Conservation (phyloP, 2,329 filamentous ascomycete genomes). For the Shiraia bambusicola region DNA sequence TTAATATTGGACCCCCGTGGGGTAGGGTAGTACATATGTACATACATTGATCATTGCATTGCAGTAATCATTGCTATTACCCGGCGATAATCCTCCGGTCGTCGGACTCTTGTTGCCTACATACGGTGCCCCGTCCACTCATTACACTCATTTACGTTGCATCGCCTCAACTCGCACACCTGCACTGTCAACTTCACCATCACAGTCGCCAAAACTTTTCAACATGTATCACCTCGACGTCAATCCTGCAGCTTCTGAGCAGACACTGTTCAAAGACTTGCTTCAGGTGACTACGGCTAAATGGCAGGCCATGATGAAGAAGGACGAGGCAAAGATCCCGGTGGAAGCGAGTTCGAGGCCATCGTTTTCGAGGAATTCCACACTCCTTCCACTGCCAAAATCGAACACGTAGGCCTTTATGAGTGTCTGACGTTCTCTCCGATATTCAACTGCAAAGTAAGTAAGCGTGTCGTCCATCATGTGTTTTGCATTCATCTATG, state of each 20-base stretch:
- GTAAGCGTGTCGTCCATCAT: no score
- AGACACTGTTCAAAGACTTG: constrained; percentile 23
- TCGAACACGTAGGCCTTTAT: constrained; percentile 25
- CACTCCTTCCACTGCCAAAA: constrained; percentile 41
- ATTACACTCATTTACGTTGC: no score
- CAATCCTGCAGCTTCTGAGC: constrained; percentile 19
- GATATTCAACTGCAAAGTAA: no score
- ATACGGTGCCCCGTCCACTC: no score
- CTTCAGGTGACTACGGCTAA: constrained; percentile 23
- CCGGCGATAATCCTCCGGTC: no score
- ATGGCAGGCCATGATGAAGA: constrained; percentile 21
- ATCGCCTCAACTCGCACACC: constrained; percentile 1
- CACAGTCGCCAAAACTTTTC: not conserved
- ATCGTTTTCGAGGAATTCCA: constrained; percentile 40
- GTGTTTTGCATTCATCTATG: no score
- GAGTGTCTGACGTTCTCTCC: not conserved
- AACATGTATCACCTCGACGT: constrained; percentile 32
- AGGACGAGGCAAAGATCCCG: constrained; percentile 5
- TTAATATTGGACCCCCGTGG: no score
- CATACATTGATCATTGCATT: no score
- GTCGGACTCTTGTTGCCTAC: no score
- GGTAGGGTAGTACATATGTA: no score
- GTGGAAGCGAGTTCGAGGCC: constrained; percentile 17
- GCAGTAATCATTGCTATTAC: no score
- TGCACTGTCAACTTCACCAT: not conserved